Evolutionary conservation across 257 asterid genomes (phyloP).

Genomic region (Fraxinus americana): DNA sequence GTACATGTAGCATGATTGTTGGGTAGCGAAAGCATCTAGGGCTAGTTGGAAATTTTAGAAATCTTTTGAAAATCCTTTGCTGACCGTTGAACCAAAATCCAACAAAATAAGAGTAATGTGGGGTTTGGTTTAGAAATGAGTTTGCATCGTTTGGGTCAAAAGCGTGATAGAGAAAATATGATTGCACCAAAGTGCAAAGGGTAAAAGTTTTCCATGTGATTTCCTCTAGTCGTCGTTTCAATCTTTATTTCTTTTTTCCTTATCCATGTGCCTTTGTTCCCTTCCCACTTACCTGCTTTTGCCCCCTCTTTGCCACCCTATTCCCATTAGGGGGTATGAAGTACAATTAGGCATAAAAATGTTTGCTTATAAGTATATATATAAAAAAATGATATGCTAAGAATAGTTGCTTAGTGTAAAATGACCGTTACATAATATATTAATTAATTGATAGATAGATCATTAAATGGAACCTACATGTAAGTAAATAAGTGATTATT

Average conservation of each 20-base stretch:
- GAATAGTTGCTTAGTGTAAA: too few species aligned
- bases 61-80: too few species aligned
- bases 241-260: conserved; percentile 6
- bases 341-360: background rate
- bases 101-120: background rate
- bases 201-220: conserved; percentile 21
- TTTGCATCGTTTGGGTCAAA: conserved; percentile 35
- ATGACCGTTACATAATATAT: too few species aligned
- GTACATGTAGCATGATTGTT: background rate
- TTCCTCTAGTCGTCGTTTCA: conserved; percentile 23
- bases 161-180: conserved; percentile 23
- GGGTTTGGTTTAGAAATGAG: conserved; percentile 9
- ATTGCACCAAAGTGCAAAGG: conserved; percentile 37
- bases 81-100: background rate
- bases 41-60: conserved; percentile 34
- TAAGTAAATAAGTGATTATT: too few species aligned
- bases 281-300: conserved; percentile 2
- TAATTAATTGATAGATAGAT: too few species aligned
- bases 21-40: conserved; percentile 33
- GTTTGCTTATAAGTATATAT: too few species aligned
- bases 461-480: too few species aligned
- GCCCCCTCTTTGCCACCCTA: background rate
- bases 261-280: conserved; percentile 15
- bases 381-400: too few species aligned
- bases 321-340: background rate